Evolutionary conservation across 1,284 basidiomycete genomes (phyloP).

Genomic region (Rhodotorula sp.): DNA sequence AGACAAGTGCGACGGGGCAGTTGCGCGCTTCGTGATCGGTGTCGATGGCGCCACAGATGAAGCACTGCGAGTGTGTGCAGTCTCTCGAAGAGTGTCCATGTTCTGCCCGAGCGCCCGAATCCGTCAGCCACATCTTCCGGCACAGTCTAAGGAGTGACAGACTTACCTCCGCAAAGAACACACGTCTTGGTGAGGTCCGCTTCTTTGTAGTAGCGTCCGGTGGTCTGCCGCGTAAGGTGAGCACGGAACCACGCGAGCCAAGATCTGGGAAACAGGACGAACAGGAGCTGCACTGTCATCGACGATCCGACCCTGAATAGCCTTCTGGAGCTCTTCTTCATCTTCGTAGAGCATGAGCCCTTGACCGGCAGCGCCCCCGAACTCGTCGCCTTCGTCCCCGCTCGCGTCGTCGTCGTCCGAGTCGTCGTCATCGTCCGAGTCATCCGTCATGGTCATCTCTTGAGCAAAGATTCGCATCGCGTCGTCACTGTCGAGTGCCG

Average conservation of each 20-base stretch:
- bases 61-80: slow-evolving; percentile 40
- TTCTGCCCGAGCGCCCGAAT: slow-evolving; percentile 15
- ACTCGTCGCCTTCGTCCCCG: slow-evolving; percentile 15
- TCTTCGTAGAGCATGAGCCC: slow-evolving; percentile 26
- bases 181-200: slow-evolving; percentile 38
- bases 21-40: slow-evolving; percentile 37
- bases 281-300: slow-evolving; percentile 38
- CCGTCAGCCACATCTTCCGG: background rate
- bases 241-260: background rate
- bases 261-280: background rate
- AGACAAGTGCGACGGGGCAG: slow-evolving; percentile 39
- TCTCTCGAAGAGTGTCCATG: slow-evolving; percentile 38
- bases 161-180: slow-evolving; percentile 37
- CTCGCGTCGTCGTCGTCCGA: background rate
- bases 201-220: slow-evolving; percentile 41
- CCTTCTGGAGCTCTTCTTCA: slow-evolving; percentile 29
- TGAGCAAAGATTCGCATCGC: slow-evolving; percentile 16
- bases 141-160: too few relatives aligned
- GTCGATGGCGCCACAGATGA: slow-evolving; percentile 39
- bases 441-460: slow-evolving; percentile 16
- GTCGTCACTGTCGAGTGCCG: slow-evolving; percentile 11
- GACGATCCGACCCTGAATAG: slow-evolving; percentile 36
- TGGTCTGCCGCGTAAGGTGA: slow-evolving; percentile 16
- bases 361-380: slow-evolving; percentile 1
- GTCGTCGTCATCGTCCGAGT: slow-evolving; percentile 5